These are phyloP conservation scores for Phaffia australis DNA, from an alignment of 768 basidiomycete species.

Conservation along the genomic window DNA sequence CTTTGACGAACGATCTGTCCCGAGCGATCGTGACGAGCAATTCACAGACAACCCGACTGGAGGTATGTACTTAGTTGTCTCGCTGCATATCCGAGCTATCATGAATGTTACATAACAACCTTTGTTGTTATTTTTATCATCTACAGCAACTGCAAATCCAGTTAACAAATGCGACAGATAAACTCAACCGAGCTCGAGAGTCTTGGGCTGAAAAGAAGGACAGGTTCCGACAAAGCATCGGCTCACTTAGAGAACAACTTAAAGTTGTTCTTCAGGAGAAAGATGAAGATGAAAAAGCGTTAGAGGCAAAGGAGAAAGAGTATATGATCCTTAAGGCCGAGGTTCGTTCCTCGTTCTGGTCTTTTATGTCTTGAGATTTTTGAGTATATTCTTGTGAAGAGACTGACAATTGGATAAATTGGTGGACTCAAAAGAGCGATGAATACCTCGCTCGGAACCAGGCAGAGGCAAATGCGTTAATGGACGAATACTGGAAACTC, in stretches of 20 bases:
- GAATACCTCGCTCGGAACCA: slow-evolving; percentile 67
- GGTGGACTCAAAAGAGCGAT: slow-evolving; percentile 48
- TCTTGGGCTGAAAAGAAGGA: slow-evolving; percentile 69
- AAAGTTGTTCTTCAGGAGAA: slow-evolving; percentile 38
- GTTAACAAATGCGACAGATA: slow-evolving; percentile 66
- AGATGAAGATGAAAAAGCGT: slow-evolving; percentile 49
- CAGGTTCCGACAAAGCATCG: slow-evolving; percentile 62
- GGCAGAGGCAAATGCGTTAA: slow-evolving; percentile 63
- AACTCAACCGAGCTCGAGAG: slow-evolving; percentile 64
- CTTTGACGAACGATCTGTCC: slow-evolving; percentile 7
- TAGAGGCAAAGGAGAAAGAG: slow-evolving; percentile 57
- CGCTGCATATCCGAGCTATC: neutral
- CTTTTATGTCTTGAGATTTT: neutral
- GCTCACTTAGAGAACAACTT: slow-evolving; percentile 65
- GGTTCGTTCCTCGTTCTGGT: slow-evolving; percentile 40
- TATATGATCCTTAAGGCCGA: slow-evolving; percentile 47
- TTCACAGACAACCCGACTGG: slow-evolving; percentile 55
- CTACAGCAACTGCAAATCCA: slow-evolving; percentile 68
- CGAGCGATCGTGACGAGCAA: slow-evolving; percentile 45
- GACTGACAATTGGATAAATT: no score
- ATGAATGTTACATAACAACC: neutral
- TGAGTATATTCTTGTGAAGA: neutral
- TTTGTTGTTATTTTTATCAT: neutral
- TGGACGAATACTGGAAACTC: slow-evolving; percentile 72
- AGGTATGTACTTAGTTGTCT: slow-evolving; percentile 43